phyloP scores from a whole-genome alignment of 192 early-diverging fungal species.

The Coemansia sp. region DNA sequence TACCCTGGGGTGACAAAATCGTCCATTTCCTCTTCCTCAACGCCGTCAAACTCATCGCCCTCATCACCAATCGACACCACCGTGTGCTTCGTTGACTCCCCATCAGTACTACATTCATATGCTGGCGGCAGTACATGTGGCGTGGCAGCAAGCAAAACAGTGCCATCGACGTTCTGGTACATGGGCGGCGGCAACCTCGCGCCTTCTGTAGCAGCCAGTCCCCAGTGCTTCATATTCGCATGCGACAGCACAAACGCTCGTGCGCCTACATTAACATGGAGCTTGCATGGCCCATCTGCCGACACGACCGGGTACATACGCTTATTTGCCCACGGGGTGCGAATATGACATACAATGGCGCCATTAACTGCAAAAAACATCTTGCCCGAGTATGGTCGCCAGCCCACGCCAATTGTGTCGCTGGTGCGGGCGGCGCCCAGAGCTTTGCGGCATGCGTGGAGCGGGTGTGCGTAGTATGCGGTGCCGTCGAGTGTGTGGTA shows the following conservation, averaged over 20 bases:
- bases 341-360: conserved; percentile 57
- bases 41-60: background rate
- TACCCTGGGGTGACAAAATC: background rate
- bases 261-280: conserved; percentile 42
- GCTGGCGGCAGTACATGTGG: conserved; percentile 9
- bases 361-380: conserved; percentile 74
- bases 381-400: conserved; percentile 66
- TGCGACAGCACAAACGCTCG: conserved; percentile 49
- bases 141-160: conserved; percentile 54
- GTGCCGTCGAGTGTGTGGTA: conserved; percentile 65
- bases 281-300: conserved; percentile 44
- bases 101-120: conserved; percentile 14
- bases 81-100: background rate
- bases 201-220: conserved; percentile 43
- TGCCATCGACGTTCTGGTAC: conserved; percentile 61
- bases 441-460: conserved; percentile 51
- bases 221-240: conserved; percentile 51
- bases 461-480: conserved; percentile 60
- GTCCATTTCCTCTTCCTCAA: conserved; percentile 1
- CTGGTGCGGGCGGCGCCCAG: conserved; percentile 54
- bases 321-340: conserved; percentile 60
- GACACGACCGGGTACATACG: conserved; percentile 58
- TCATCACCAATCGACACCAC: conserved; percentile 7
- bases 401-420: conserved; percentile 72
- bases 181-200: conserved; percentile 42